Base-by-base conservation (phyloP, 1,139 yeast species). In the Zygosaccharomyces pseudobailii region DNA sequence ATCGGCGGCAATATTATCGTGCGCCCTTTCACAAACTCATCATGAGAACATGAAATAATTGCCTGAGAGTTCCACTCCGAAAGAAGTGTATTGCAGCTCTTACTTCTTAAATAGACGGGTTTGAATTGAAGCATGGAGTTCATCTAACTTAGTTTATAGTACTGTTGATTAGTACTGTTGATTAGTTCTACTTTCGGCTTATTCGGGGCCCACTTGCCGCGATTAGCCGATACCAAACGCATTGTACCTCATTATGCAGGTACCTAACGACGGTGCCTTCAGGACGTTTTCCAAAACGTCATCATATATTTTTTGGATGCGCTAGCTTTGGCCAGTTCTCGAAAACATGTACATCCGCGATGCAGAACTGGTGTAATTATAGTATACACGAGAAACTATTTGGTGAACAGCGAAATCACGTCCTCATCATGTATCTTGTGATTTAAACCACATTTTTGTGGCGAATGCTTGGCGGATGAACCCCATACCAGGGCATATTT, bases 401-500 rank as follows among this genome's bases (percentile, higher is more conserved):
- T 92, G 24, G 96, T 82, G 45, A 90, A 87, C 50, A 92, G 81
- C 50, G 94, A 85, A 10, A 92, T 90, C 25, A 92, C 98, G 65
- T 92, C 98, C 62, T 90, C 97, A 62, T 92, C 98, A 55, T 87
- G 82, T 17, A 92, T 83, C 38, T 74, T 74, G 65, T 92, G 98
- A 53, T 68, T 78, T 51, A 92, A 72, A 0, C 98, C 97, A 73
- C 97, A 90, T 64, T 89, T 89, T 63, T 92, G 98, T 2, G 98
- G 98, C 37, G 94, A 87, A 64, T 89, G 96, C 66, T 92, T 92
- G 5, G 97, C 87, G 45, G 95, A 84, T 1, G 90, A 82, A 0
- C 98, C 98, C 97, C 97, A 92, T 8, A 92, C 97, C 59, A 89
- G 71, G 0, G 97, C 97, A 65, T 89, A 88, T 64, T 89, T 87